These are phyloP conservation scores for Colletotrichum spinosum DNA, from an alignment of 2,329 filamentous ascomycete genomes.

Conservation along the genomic window DNA sequence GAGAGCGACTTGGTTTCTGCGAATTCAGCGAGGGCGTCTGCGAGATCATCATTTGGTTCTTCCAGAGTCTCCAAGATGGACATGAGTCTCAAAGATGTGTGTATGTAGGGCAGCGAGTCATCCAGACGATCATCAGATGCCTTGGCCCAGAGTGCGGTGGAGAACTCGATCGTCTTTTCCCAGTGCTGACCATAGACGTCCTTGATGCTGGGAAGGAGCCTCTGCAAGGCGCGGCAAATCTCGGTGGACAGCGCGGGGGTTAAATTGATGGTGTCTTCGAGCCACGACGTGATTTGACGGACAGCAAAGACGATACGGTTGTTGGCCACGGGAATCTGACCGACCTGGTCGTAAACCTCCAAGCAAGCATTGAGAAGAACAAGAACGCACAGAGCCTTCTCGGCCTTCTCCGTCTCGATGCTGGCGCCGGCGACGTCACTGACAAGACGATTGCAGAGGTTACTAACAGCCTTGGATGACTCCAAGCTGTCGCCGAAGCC, in stretches of 20 bases:
- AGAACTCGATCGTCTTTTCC: slow-evolving; percentile 72
- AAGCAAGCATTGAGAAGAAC: slow-evolving; percentile 66
- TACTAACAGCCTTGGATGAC: slow-evolving; percentile 61
- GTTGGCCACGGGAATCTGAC: slow-evolving; percentile 67
- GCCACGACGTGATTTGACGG: slow-evolving; percentile 80
- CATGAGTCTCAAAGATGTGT: slow-evolving; percentile 80
- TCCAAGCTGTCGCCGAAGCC: slow-evolving; percentile 64
- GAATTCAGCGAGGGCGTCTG: slow-evolving; percentile 76
- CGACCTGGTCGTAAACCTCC: slow-evolving; percentile 60
- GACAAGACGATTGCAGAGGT: slow-evolving; percentile 69
- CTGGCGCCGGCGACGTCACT: slow-evolving; percentile 68
- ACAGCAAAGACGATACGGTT: slow-evolving; percentile 86
- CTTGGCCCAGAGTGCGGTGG: slow-evolving; percentile 67
- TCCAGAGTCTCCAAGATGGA: slow-evolving; percentile 71
- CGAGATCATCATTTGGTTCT: slow-evolving; percentile 87
- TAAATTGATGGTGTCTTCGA: slow-evolving; percentile 63
- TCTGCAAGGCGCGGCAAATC: slow-evolving; percentile 67
- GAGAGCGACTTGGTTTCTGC: slow-evolving; percentile 66
- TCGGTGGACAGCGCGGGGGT: slow-evolving; percentile 59
- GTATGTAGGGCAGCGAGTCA: slow-evolving; percentile 69
- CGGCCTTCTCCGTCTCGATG: slow-evolving; percentile 54
- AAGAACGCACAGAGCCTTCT: slow-evolving; percentile 61
- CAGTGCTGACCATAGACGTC: slow-evolving; percentile 92
- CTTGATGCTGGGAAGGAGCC: slow-evolving; percentile 78
- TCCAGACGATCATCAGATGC: slow-evolving; percentile 56